Evolutionary conservation across 257 asterid genomes (phyloP).

Genomic region (Rehmannia glutinosa): DNA sequence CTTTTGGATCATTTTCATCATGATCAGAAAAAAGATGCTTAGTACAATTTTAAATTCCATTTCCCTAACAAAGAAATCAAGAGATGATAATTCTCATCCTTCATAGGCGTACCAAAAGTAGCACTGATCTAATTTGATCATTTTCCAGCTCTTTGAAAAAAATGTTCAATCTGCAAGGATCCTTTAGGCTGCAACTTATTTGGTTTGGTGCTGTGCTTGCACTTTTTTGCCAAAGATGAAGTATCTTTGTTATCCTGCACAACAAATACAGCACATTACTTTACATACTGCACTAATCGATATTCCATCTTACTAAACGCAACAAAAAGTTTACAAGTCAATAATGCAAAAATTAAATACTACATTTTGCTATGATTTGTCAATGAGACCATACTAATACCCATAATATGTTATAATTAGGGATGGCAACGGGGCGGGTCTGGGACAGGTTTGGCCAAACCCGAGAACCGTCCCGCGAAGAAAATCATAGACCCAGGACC

Average conservation of each 20-base stretch:
- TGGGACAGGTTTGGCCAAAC: too few relatives aligned
- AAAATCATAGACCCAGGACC: too few relatives aligned
- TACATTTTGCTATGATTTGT: too few relatives aligned
- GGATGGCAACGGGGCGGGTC: too few relatives aligned
- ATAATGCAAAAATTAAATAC: too few relatives aligned
- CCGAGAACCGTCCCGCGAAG: too few relatives aligned
- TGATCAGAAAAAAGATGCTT: background rate
- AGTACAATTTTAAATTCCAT: background rate
- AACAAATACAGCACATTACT: background rate
- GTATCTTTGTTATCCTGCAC: conserved; percentile 45
- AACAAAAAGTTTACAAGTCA: too few relatives aligned
- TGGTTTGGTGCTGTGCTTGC: conserved; percentile 42
- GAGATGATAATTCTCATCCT: conserved; percentile 4
- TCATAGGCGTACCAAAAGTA: conserved; percentile 9
- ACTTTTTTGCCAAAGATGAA: conserved; percentile 34
- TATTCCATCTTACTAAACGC: too few relatives aligned
- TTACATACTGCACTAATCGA: too few relatives aligned
- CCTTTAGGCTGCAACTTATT: conserved; percentile 49
- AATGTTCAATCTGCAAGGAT: conserved; percentile 74
- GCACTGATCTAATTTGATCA: conserved; percentile 13
- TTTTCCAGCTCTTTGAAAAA: conserved; percentile 58
- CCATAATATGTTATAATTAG: too few relatives aligned
- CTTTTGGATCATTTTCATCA: background rate
- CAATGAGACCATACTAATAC: too few relatives aligned
- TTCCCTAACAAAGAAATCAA: background rate